Evolutionary conservation across 305 asterid species (phyloP).

Genomic region (Withania somnifera): DNA sequence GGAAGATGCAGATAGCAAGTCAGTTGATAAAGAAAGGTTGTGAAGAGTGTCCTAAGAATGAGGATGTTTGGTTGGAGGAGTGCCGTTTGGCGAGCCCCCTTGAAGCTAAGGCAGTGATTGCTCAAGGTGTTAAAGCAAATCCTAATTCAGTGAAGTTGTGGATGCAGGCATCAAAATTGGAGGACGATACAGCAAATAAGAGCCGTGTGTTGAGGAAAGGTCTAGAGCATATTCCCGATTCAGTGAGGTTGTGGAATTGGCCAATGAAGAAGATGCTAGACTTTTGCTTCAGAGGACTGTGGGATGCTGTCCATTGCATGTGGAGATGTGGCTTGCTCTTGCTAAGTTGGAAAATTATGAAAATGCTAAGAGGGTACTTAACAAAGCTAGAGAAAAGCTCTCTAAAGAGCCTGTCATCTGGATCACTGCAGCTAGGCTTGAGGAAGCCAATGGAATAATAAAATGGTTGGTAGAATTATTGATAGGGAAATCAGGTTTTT

Average conservation of each 20-base stretch:
- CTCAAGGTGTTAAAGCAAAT: conserved; percentile 62
- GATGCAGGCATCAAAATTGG: conserved; percentile 88
- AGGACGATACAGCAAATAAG: conserved; percentile 56
- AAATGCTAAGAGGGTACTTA: conserved; percentile 72
- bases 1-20: conserved; percentile 61
- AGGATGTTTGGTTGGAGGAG: conserved; percentile 90
- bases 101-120: conserved; percentile 86
- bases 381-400: conserved; percentile 74
- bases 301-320: conserved; percentile 76
- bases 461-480: conserved; percentile 62
- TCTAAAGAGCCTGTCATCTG: conserved; percentile 83
- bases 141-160: conserved; percentile 81
- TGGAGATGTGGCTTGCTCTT: conserved; percentile 84
- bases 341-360: conserved; percentile 73
- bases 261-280: conserved; percentile 71
- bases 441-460: conserved; percentile 73
- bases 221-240: conserved; percentile 66
- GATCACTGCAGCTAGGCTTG: conserved; percentile 88
- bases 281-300: conserved; percentile 71
- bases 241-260: conserved; percentile 90
- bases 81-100: conserved; percentile 56
- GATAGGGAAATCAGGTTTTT: conserved; percentile 75
- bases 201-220: conserved; percentile 76
- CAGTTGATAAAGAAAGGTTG: conserved; percentile 63
- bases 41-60: conserved; percentile 74